These are phyloP conservation scores for Aspergillus puulaauensis DNA, from an alignment of 2,329 filamentous ascomycete genomes.

Conservation along the genomic window DNA sequence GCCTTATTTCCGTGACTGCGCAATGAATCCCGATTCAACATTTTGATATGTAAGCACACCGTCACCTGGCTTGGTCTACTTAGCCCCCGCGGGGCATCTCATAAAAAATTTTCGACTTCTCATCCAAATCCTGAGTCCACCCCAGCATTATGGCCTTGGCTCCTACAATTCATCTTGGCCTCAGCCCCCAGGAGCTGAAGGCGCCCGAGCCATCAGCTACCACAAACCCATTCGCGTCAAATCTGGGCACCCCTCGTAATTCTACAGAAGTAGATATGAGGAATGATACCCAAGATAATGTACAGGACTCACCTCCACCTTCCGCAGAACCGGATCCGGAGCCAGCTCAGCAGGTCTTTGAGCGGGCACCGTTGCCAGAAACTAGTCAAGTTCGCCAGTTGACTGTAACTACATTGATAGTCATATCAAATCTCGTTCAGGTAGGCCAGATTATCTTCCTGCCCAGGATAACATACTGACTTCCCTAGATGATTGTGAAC, in stretches of 20 bases:
- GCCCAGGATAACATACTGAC: neutral
- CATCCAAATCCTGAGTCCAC: neutral
- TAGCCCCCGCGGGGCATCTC: too few species aligned
- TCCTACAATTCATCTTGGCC: slow-evolving; percentile 5
- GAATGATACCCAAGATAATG: neutral
- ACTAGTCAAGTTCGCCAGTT: slow-evolving; percentile 18
- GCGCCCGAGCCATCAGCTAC: neutral
- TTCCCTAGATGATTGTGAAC: slow-evolving; percentile 28
- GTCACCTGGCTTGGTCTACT: too few species aligned
- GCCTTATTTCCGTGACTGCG: neutral
- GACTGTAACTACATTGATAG: slow-evolving; percentile 20
- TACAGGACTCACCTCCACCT: neutral
- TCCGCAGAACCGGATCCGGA: slow-evolving; percentile 15
- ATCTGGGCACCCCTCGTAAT: neutral
- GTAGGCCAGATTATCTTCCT: slow-evolving; percentile 7
- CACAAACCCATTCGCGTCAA: neutral
- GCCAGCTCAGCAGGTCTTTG: slow-evolving; percentile 20
- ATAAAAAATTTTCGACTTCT: too few species aligned
- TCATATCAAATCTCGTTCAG: slow-evolving; percentile 28
- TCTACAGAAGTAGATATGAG: neutral
- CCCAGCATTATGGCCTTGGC: slow-evolving; percentile 1
- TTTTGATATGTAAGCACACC: neutral
- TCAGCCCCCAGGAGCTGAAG: neutral
- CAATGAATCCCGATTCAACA: neutral
- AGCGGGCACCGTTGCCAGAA: slow-evolving; percentile 14